Evolutionary conservation across 345 rosid genomes (phyloP).

Genomic region (Salix dunnii): DNA sequence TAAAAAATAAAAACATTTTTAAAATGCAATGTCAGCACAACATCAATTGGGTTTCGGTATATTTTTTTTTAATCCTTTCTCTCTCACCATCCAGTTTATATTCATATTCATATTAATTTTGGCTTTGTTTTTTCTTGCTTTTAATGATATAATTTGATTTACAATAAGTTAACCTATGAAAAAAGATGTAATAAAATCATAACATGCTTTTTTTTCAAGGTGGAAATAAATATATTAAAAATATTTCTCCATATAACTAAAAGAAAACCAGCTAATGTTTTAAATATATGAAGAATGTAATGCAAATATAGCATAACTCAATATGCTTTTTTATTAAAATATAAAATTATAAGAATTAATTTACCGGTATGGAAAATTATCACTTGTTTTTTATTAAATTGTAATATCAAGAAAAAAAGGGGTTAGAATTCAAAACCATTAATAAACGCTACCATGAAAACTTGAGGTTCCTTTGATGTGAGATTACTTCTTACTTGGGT

Average conservation of each 20-base stretch:
- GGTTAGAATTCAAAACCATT: too few species aligned
- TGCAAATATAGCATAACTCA: background rate
- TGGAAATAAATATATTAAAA: background rate
- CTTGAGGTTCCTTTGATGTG: background rate
- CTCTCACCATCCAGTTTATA: too few species aligned
- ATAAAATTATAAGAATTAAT: background rate
- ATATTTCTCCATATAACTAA: background rate
- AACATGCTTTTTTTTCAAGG: background rate
- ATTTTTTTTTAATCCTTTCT: too few species aligned
- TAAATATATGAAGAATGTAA: background rate
- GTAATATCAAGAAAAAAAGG: too few species aligned
- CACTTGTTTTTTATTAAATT: too few species aligned
- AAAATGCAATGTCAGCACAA: too few species aligned
- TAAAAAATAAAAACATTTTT: too few species aligned
- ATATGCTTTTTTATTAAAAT: background rate
- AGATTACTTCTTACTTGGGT: background rate
- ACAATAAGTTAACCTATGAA: background rate
- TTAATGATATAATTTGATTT: background rate
- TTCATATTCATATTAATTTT: too few species aligned
- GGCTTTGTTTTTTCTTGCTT: too few species aligned
- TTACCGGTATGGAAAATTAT: background rate
- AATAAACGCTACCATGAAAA: too few species aligned
- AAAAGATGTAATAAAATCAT: background rate
- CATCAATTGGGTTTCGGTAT: too few species aligned
- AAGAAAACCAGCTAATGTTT: background rate